Conservation (phyloP, 2,329 filamentous ascomycete species). For the Truncatella angustata region DNA sequence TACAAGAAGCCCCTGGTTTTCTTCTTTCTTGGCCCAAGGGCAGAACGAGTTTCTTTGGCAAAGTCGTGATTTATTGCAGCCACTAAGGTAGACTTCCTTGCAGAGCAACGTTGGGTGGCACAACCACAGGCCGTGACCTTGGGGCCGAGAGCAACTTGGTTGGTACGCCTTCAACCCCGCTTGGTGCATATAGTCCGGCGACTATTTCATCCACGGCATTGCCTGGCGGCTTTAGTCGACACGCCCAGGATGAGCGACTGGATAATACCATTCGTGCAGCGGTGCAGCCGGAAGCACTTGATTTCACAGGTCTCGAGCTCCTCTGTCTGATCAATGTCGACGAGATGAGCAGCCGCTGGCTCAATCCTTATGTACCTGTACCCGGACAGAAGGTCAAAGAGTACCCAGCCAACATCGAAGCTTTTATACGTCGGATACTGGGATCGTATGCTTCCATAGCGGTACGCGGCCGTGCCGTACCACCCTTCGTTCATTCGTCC, state of each 20-base stretch:
- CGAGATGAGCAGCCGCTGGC: constrained; percentile 47
- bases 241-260: background rate
- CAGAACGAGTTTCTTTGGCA: too few species aligned
- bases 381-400: constrained; percentile 40
- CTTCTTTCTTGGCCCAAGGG: too few species aligned
- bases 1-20: too few species aligned
- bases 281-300: constrained; percentile 14
- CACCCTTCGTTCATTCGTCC: constrained; percentile 43
- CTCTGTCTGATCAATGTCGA: constrained; percentile 45
- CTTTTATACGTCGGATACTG: constrained; percentile 40
- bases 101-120: too few species aligned
- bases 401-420: constrained; percentile 34
- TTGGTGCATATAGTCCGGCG: too few species aligned
- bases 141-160: too few species aligned
- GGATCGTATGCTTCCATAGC: constrained; percentile 40
- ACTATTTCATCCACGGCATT: background rate
- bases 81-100: too few species aligned
- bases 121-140: too few species aligned
- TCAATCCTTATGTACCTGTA: constrained; percentile 44
- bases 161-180: too few species aligned
- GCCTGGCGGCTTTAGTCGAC: background rate
- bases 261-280: background rate
- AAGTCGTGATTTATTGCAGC: too few species aligned
- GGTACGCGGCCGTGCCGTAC: constrained; percentile 33
- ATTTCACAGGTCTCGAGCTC: constrained; percentile 36